Evolutionary conservation across 805 yeast genomes (phyloP), one percentile per base, ranked within the genome.

Genomic region (Kodamaea leandrae): DNA sequence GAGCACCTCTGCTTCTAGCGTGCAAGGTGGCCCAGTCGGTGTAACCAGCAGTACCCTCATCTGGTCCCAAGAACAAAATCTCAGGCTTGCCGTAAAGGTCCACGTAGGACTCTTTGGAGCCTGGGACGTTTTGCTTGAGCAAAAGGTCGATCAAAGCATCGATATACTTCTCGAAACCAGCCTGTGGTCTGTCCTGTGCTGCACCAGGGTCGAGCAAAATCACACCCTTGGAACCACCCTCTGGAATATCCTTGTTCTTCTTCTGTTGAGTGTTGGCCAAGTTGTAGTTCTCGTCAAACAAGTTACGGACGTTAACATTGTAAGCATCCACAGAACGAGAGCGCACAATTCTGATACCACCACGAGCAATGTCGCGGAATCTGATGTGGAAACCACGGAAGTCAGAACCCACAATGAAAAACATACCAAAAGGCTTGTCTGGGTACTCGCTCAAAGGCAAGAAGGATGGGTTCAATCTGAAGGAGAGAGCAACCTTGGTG

Each of bases 151-250:
- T 78, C 51, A 93, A 74, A 2, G 98, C 72, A 63, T 91, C 99
- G 52, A 91, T 83, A 63, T 91, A 91, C 70, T 93, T 95, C 60
- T 83, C 85, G 64, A 93, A 91, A 23, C 96, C 86, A 43, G 85
- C 82, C 49, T 80, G 80, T 38, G 95, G 88, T 56, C 82, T 78
- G 29, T 78, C 85, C 63, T 86, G 95, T 16, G 88, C 83, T 32
- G 69, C 70, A 43, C 85, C 86, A 32, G 85, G 82, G 56, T 84
- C 90, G 51, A 91, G 74, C 55, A 91, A 75, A 43, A 93, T 86
- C 36, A 93, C 99, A 69, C 99, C 99, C 64, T 91, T 91, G 29
- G 97, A 87, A 26, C 99, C 99, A 60, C 99, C 98, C 73, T 91
- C 99, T 36, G 99, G 98, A 45, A 91, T 93, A 71, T 91, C 99